phyloP scores from a whole-genome alignment of 768 basidiomycete genomes.

The Psilocybe tampanensis region DNA sequence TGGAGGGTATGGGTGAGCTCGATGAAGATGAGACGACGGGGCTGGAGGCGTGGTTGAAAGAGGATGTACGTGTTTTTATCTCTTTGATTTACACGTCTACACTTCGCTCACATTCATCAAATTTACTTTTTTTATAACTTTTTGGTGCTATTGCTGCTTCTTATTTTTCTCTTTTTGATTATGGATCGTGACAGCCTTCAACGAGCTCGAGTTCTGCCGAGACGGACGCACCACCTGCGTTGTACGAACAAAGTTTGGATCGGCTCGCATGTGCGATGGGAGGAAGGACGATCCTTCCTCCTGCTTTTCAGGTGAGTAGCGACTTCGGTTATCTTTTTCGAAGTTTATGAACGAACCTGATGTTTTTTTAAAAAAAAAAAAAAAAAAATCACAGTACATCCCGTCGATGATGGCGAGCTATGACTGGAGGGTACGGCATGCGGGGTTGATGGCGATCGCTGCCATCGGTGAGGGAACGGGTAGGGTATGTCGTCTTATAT shows the following conservation, averaged over 20 bases:
- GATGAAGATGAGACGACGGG: constrained; percentile 52
- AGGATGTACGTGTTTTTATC: constrained; percentile 59
- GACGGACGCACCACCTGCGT: constrained; percentile 65
- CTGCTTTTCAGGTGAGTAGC: constrained; percentile 63
- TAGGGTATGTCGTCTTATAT: constrained; percentile 42
- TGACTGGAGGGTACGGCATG: constrained; percentile 86
- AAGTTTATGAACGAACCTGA: constrained; percentile 2
- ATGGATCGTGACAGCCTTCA: constrained; percentile 50
- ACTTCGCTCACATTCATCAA: no score
- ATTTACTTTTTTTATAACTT: constrained; percentile 1
- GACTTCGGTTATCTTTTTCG: not conserved
- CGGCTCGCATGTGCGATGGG: constrained; percentile 80
- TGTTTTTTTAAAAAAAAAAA: no score
- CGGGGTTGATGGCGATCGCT: constrained; percentile 86
- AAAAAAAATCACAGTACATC: constrained; percentile 68
- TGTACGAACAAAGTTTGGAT: constrained; percentile 85
- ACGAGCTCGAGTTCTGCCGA: constrained; percentile 59
- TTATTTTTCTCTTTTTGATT: constrained; percentile 1
- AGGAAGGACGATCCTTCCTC: constrained; percentile 73
- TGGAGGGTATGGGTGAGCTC: constrained; percentile 83
- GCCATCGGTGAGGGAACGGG: constrained; percentile 84
- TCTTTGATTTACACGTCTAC: no score
- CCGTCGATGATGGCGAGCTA: constrained; percentile 80
- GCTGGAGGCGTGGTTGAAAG: constrained; percentile 64
- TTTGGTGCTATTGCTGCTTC: not conserved